These are phyloP conservation scores for Chrysochromulina parva DNA, from an alignment of 78 protist genomes.

Conservation along the genomic window DNA sequence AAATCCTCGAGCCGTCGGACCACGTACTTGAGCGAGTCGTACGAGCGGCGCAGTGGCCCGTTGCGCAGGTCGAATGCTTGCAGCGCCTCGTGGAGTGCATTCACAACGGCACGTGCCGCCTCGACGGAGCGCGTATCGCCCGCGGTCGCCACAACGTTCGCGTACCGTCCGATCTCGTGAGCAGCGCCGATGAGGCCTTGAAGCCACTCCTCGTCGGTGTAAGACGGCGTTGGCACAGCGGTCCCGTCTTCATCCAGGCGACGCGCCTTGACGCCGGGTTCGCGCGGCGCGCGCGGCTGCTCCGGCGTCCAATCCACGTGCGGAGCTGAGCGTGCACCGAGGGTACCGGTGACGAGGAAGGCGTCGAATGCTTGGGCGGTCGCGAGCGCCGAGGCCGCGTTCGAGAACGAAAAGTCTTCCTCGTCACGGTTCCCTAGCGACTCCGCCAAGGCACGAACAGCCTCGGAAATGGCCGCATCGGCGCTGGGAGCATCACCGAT, in stretches of 20 bases:
- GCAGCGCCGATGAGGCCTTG: not conserved
- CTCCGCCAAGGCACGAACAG: too few species aligned
- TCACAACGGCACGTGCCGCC: not conserved
- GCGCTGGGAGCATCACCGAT: too few species aligned
- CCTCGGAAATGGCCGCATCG: too few species aligned
- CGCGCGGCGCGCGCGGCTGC: not conserved
- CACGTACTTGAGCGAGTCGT: conserved; percentile 2
- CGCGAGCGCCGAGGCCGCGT: not conserved
- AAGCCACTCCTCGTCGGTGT: not conserved
- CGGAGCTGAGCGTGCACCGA: not conserved
- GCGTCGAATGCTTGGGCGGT: not conserved
- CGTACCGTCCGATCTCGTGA: conserved; percentile 10
- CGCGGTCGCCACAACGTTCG: not conserved
- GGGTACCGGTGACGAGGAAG: not conserved
- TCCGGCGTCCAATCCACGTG: not conserved
- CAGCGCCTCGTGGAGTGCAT: not conserved
- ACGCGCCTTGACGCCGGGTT: too few species aligned
- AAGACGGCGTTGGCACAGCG: not conserved
- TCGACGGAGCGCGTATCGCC: not conserved
- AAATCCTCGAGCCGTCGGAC: not conserved
- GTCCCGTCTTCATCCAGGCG: not conserved
- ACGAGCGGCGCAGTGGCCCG: not conserved
- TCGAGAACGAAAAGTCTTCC: not conserved
- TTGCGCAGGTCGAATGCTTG: not conserved
- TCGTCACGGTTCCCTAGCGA: too few species aligned